phyloP scores from a whole-genome alignment of 805 yeast species.

The Candida sakaeoensis region DNA sequence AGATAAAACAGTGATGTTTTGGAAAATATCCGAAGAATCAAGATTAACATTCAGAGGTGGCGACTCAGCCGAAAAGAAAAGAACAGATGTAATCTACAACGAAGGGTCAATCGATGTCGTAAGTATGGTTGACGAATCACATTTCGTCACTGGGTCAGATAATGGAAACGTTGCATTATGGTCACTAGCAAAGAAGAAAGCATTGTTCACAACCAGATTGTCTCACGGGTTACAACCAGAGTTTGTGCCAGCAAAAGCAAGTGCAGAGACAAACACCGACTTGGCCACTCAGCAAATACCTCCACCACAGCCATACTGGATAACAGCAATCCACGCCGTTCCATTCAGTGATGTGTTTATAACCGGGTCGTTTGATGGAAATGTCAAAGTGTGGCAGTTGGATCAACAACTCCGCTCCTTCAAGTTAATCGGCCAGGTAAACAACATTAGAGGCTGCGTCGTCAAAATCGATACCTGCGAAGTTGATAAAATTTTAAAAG shows the following conservation, averaged over 20 bases:
- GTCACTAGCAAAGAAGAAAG: constrained; percentile 89
- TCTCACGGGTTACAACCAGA: constrained; percentile 72
- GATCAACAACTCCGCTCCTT: constrained; percentile 62
- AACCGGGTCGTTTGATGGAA: constrained; percentile 87
- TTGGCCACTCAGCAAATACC: constrained; percentile 52
- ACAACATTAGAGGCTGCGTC: constrained; percentile 65
- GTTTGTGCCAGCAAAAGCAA: constrained; percentile 36
- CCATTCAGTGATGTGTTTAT: constrained; percentile 84
- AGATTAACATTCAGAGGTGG: constrained; percentile 92
- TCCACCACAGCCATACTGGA: constrained; percentile 74
- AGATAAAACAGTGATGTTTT: constrained; percentile 90
- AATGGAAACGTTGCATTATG: constrained; percentile 88
- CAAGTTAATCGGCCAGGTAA: constrained; percentile 50
- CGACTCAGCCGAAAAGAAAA: constrained; percentile 49
- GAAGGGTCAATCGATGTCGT: constrained; percentile 93
- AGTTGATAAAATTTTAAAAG: constrained; percentile 46
- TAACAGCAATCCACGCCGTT: constrained; percentile 74
- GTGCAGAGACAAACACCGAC: constrained; percentile 56
- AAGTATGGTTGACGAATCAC: constrained; percentile 86
- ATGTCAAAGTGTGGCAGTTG: constrained; percentile 73
- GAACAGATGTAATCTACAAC: constrained; percentile 41
- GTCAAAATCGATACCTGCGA: constrained; percentile 59
- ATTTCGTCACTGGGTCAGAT: constrained; percentile 92
- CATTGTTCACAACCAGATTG: constrained; percentile 60
- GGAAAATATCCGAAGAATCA: constrained; percentile 96